phyloP scores from a whole-genome alignment of 352 stramenopile species.

The Phytophthora fragariae region DNA sequence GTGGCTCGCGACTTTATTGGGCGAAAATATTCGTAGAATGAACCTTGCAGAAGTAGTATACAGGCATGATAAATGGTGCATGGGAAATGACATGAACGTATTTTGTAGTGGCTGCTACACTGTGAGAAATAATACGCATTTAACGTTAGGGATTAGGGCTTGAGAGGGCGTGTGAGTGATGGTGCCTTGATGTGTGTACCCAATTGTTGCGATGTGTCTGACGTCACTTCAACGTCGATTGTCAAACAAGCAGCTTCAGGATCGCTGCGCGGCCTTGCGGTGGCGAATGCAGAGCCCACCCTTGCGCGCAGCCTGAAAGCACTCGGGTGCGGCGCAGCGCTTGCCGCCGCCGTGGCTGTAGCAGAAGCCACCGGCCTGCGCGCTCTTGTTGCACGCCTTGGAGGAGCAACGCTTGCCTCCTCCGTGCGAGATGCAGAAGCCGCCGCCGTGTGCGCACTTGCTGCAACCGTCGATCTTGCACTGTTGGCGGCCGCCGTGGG shows the following conservation, averaged over 20 bases:
- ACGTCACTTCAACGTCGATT: conserved; percentile 16
- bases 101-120: not conserved
- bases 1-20: not conserved
- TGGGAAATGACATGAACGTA: too few relatives aligned
- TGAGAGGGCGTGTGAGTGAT: conserved; percentile 33
- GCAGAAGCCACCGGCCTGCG: conserved; percentile 78
- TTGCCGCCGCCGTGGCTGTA: conserved; percentile 85
- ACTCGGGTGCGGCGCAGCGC: conserved; percentile 72
- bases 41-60: too few relatives aligned
- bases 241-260: conserved; percentile 15
- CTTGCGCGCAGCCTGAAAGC: conserved; percentile 81
- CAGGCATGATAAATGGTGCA: too few relatives aligned
- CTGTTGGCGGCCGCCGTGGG: conserved; percentile 69
- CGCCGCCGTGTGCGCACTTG: conserved; percentile 80
- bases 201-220: conserved; percentile 10
- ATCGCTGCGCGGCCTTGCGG: conserved; percentile 43
- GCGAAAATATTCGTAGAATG: conserved; percentile 6
- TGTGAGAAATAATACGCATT: conserved; percentile 13
- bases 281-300: conserved; percentile 84
- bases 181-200: conserved; percentile 13
- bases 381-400: conserved; percentile 68
- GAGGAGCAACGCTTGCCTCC: conserved; percentile 75
- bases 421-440: conserved; percentile 78
- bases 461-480: conserved; percentile 77
- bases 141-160: not conserved